Base-by-base conservation (phyloP, 2,329 filamentous ascomycete species). In the Setomelanomma holmii region DNA sequence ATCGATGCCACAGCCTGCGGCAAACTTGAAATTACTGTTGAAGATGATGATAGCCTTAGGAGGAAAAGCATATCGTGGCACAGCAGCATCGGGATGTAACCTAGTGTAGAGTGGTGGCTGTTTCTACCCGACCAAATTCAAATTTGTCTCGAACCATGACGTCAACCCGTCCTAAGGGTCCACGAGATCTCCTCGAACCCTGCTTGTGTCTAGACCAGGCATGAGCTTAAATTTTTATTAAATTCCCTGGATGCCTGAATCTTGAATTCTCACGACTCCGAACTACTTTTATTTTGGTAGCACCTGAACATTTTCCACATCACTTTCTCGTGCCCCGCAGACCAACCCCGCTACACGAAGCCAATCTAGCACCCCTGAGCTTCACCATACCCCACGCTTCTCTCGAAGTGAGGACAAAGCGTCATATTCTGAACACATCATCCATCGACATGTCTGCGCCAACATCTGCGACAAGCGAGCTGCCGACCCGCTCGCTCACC, bases 401-500 rank as follows among this genome's bases (percentile, higher is more conserved):
- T n/a, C n/a, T n/a, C n/a, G n/a, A n/a, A n/a, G n/a, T 30, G 24
- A 6, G 24, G 12, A 16, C 34, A 11, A 36, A 36, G 11, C 14
- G 11, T 7, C 34, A 36, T n/a, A 36, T n/a, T 36, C 10, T 36
- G 34, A 16, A 3, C 10, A 36, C 11, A n/a, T 16, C 10, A 16
- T 17, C 14, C 34, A n/a, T 14, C 22, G 39, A 46, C 56, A 45
- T 75, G 72, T 61, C 70, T 33, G 64, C 60, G n/a, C 67, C 70
- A 6, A 68, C 68, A 19, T 68, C 66, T 41, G 61, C 70, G n/a
- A 72, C 68, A 19, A 67, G 56, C 46, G 60, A 63, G 34, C 38
- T 65, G 55, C 68, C 69, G 6, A 64, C 66, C 47, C 66, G 72
- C 56, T 67, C 66, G 16, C 58, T 63, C 27, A 74, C 71, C 3